phyloP scores from a whole-genome alignment of 139 green algal species.

The Volvox africanus region DNA sequence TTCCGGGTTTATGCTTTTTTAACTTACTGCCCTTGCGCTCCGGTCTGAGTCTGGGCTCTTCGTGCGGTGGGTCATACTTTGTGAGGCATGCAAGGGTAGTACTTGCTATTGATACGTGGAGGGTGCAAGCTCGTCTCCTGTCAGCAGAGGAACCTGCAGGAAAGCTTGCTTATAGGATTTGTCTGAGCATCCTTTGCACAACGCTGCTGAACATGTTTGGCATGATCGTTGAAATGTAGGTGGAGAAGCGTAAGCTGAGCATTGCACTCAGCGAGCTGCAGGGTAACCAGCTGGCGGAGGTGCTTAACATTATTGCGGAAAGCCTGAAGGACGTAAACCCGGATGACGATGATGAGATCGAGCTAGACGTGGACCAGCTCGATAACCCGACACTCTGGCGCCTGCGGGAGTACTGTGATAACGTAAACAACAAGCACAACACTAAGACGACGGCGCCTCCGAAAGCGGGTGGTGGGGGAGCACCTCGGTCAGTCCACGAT shows the following conservation, averaged over 20 bases:
- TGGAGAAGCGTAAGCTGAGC: slow-evolving; percentile 81
- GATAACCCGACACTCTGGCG: slow-evolving; percentile 72
- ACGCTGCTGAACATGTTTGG: no score
- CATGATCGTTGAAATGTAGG: not conserved
- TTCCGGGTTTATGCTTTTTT: no score
- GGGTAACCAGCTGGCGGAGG: slow-evolving; percentile 69
- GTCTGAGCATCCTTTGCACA: no score
- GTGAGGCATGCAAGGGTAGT: no score
- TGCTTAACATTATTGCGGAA: slow-evolving; percentile 75
- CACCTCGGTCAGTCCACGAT: slow-evolving; percentile 13
- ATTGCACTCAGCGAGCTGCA: slow-evolving; percentile 74
- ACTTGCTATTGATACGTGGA: no score
- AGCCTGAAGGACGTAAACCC: slow-evolving; percentile 43
- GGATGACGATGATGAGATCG: slow-evolving; percentile 68
- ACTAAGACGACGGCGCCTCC: not conserved
- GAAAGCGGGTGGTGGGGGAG: not conserved
- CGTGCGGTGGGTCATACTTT: no score
- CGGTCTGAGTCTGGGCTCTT: no score
- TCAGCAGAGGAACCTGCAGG: no score
- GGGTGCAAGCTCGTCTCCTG: no score
- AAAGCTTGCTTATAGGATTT: no score
- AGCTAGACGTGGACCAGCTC: slow-evolving; percentile 81
- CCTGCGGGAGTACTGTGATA: slow-evolving; percentile 70
- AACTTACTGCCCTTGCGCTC: no score
- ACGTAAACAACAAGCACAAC: not conserved